phyloP scores from a whole-genome alignment of 164 flowering plant genomes.

The Dillenia suffruticosa region DNA sequence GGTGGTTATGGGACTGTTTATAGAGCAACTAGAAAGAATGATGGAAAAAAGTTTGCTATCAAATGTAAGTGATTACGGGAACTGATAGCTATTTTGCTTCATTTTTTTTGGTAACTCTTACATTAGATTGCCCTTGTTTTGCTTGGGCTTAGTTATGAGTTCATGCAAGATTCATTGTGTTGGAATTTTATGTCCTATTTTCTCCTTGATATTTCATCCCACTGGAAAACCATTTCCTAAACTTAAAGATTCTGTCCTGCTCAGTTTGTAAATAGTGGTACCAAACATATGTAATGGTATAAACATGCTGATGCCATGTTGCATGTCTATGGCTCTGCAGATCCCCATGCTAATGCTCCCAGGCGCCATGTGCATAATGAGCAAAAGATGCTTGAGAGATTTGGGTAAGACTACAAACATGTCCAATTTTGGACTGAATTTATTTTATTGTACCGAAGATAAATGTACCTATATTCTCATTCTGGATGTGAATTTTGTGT shows the following conservation, averaged over 20 bases:
- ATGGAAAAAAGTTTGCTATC: slow-evolving; percentile 34
- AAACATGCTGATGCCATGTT: not conserved
- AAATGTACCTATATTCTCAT: not conserved
- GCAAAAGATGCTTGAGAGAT: slow-evolving; percentile 71
- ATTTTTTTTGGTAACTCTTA: too few relatives aligned
- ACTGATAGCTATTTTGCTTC: too few relatives aligned
- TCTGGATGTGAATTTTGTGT: not conserved
- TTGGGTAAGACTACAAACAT: slow-evolving; percentile 56
- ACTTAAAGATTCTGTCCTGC: too few relatives aligned
- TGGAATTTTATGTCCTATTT: too few relatives aligned
- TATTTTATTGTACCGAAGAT: not conserved
- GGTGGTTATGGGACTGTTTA: slow-evolving; percentile 59
- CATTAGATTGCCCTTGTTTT: too few relatives aligned
- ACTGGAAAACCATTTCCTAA: too few relatives aligned
- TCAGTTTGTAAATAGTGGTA: too few relatives aligned
- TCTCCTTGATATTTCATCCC: too few relatives aligned
- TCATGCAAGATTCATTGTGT: too few relatives aligned
- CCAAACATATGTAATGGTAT: not conserved
- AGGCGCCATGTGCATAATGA: slow-evolving; percentile 63
- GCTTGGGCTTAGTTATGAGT: too few relatives aligned
- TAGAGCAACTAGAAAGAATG: slow-evolving; percentile 36
- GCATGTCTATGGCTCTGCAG: slow-evolving; percentile 29
- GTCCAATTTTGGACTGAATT: not conserved
- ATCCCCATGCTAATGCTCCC: slow-evolving; percentile 74
- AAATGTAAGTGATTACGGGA: slow-evolving; percentile 28